Conservation (phyloP, 2,329 filamentous ascomycete genomes). For the Paracorniculantispora psalliotae region DNA sequence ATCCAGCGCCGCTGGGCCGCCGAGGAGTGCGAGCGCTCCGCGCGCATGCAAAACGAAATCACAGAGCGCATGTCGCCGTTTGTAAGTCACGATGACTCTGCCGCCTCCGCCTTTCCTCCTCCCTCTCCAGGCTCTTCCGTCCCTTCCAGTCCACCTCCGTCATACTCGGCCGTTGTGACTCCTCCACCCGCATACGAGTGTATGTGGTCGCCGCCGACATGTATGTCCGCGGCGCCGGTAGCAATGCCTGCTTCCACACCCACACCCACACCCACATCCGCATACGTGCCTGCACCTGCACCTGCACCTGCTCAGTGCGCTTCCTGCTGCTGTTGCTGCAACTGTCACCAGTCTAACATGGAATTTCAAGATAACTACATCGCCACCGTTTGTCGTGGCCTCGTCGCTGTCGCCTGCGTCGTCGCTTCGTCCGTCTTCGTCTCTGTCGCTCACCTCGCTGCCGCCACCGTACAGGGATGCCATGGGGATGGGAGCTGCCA, state of each 20-base stretch:
- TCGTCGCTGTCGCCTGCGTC: neutral
- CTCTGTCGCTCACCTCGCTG: neutral
- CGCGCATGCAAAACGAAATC: conserved; percentile 39
- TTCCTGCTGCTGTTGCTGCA: neutral
- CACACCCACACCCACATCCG: too few relatives aligned
- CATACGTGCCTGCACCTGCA: neutral
- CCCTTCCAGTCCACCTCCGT: neutral
- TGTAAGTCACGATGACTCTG: neutral
- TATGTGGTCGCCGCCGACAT: neutral
- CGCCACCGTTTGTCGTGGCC: neutral
- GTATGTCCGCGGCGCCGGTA: neutral
- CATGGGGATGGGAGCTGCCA: neutral
- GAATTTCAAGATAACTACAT: neutral
- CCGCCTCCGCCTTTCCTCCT: neutral
- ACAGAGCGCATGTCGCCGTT: conserved; percentile 37
- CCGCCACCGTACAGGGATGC: neutral
- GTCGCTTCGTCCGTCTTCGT: neutral
- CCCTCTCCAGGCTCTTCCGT: neutral
- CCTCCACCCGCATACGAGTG: neutral
- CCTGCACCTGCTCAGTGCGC: neutral
- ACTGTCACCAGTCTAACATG: neutral
- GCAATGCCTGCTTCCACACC: neutral
- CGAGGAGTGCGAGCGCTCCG: conserved; percentile 50
- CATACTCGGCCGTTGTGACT: neutral
- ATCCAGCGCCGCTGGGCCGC: conserved; percentile 55